Percentiles rank a stretch among this genome's conserved stretches.
These are phyloP conservation scores for Oryza glaberrima DNA, from an alignment of 176 grass and related monocot genomes.

Conservation along the genomic window DNA sequence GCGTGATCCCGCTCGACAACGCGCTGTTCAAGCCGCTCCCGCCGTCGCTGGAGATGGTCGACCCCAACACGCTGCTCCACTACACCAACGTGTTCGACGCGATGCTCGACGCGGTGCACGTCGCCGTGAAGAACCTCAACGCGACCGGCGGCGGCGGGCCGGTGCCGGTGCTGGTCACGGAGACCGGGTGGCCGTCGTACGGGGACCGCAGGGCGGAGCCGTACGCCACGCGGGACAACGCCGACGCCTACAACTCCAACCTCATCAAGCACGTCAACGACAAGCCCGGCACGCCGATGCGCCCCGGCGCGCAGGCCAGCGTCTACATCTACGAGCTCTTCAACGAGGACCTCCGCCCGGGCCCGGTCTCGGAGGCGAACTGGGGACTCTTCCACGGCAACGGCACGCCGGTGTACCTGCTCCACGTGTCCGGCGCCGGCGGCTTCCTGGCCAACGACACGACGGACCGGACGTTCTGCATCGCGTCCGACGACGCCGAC, in stretches of 20 bases:
- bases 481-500: constrained; percentile 81
- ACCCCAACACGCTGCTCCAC: constrained; percentile 95
- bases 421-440: constrained; percentile 66
- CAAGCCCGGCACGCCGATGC: constrained; percentile 80
- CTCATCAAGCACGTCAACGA: constrained; percentile 83
- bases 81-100: constrained; percentile 98
- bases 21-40: constrained; percentile 84
- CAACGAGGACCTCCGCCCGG: constrained; percentile 88
- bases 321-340: constrained; percentile 96
- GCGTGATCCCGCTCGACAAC: constrained; percentile 84
- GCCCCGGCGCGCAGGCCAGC: constrained; percentile 64
- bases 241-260: constrained; percentile 83
- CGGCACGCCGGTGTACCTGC: constrained; percentile 84
- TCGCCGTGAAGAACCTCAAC: constrained; percentile 76
- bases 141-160: constrained; percentile 26
- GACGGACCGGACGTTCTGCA: constrained; percentile 84
- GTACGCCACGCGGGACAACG: constrained; percentile 77
- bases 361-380: constrained; percentile 81
- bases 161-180: constrained; percentile 69
- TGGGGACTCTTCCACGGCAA: constrained; percentile 99
- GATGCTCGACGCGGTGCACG: constrained; percentile 86
- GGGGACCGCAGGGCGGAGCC: constrained; percentile 71
- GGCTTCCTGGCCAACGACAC: constrained; percentile 93
- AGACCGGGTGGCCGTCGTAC: constrained; percentile 92
- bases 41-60: constrained; percentile 81